phyloP scores from a whole-genome alignment of 1,139 yeast genomes.

The Lodderomyces theae region DNA sequence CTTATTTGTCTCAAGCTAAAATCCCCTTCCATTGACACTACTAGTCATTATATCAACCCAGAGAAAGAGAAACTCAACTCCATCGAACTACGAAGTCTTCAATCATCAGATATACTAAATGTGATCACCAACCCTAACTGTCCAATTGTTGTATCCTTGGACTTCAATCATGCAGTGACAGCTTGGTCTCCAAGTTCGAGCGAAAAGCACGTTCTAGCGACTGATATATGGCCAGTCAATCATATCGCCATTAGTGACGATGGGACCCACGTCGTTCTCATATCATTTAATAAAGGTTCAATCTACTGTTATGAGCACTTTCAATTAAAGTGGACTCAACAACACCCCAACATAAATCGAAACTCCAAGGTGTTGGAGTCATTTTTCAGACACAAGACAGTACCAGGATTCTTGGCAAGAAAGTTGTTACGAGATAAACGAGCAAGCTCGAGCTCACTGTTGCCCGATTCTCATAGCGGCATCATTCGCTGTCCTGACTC shows the following conservation, averaged over 20 bases:
- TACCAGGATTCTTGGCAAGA: conserved; percentile 49
- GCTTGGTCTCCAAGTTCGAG: conserved; percentile 68
- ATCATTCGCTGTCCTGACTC: conserved; percentile 31
- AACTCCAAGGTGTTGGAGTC: conserved; percentile 48
- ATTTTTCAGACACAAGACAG: conserved; percentile 57
- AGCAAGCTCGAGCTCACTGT: conserved; percentile 24
- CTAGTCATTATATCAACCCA: neutral
- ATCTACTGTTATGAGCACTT: conserved; percentile 59
- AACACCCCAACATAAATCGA: conserved; percentile 11
- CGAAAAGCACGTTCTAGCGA: conserved; percentile 42
- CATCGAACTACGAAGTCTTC: conserved; percentile 46
- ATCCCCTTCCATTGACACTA: neutral
- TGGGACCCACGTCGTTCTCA: conserved; percentile 58
- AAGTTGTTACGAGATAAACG: conserved; percentile 27
- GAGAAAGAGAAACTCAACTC: conserved; percentile 22
- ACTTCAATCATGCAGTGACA: conserved; percentile 66
- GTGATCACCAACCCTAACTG: conserved; percentile 53
- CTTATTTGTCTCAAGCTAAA: conserved; percentile 1
- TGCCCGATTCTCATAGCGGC: conserved; percentile 29
- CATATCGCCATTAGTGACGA: conserved; percentile 58
- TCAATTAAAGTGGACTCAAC: conserved; percentile 49
- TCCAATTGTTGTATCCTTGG: conserved; percentile 65
- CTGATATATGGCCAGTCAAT: conserved; percentile 69
- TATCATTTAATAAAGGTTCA: conserved; percentile 47
- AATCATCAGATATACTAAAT: conserved; percentile 65